A percentile compares a stretch with the other conserved stretches of the same genome.
Conservation (phyloP, 805 yeast genomes). For the Zygosaccharomyces pseudorouxii region DNA sequence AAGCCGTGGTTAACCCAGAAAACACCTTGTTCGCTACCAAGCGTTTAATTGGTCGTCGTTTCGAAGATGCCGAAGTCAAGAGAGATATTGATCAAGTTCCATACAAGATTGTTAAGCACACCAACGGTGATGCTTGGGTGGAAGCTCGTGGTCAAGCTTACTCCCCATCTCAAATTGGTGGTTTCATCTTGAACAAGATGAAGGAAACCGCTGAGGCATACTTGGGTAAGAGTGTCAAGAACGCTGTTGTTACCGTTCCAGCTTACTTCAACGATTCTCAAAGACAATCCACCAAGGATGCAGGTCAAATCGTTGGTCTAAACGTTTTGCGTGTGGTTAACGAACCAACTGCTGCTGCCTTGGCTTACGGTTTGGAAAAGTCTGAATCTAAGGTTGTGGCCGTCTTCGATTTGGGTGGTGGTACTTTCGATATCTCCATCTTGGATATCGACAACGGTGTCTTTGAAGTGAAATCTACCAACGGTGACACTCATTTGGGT, state of each 20-base stretch:
- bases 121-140: conserved; percentile 95
- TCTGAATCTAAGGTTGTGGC: conserved; percentile 77
- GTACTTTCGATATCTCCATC: conserved; percentile 96
- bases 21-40: conserved; percentile 93
- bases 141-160: conserved; percentile 82
- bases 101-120: conserved; percentile 83
- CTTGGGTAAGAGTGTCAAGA: conserved; percentile 79
- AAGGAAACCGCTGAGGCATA: conserved; percentile 95
- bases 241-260: conserved; percentile 89
- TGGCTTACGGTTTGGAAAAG: conserved; percentile 92
- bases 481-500: conserved; percentile 86
- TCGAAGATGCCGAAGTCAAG: conserved; percentile 84
- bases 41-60: conserved; percentile 91
- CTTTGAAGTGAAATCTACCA: conserved; percentile 94
- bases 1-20: conserved; percentile 90
- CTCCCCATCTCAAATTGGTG: conserved; percentile 96
- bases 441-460: conserved; percentile 97
- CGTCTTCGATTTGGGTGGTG: conserved; percentile 97
- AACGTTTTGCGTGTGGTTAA: conserved; percentile 76
- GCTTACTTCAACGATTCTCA: conserved; percentile 82
- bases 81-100: conserved; percentile 85
- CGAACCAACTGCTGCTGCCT: conserved; percentile 89
- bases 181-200: conserved; percentile 91
- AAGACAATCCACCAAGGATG: conserved; percentile 87
- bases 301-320: conserved; percentile 94